Evolutionary conservation across 345 rosid genomes (phyloP), one percentile per base, ranked within the genome.

Genomic region (Eucalyptus grandis): DNA sequence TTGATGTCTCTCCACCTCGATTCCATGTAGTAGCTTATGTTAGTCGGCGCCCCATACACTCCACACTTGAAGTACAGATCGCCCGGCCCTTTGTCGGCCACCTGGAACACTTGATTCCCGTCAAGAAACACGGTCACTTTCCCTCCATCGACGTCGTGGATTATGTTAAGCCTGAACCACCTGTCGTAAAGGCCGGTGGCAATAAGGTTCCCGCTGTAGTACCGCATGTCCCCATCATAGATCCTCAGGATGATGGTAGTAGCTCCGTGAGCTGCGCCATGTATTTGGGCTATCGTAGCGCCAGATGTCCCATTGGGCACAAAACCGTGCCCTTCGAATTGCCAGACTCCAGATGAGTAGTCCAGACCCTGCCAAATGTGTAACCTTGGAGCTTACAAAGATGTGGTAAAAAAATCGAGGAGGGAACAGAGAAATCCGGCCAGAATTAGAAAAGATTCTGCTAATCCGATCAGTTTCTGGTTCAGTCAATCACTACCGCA

Each of bases 261-360:
- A 9, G 92, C 90, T 7, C 87, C 92, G 4, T 88, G 40, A 12
- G 81, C 46, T 40, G 93, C 92, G 3, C 94, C 92, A 37, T 91
- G 92, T 30, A 93, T 88, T 87, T 94, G 95, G 90, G 92, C 89
- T 22, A 92, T 89, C 67, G 91, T 91, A 1, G 89, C 91, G 2
- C 92, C 94, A 0, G 92, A 72, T 24, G 95, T 93, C 8, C 93
- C 93, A 2, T 51, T 62, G 2, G 95, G 92, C 65, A 94, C 92
- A 30, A 89, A 92, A 17, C 92, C 91, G 7, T 88, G 58, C 22
- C 93, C 95, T 90, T 94, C 94, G 30, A 94, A 93, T 91, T 94
- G 94, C 95, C 94, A 93, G 3, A 92, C 92, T 19, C 94, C 94
- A 0, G 91, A 89, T 0, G 91, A 86, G 89, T 92, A 93, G 77